Percentiles rank a stretch among this genome's conserved stretches.
These are phyloP conservation scores for Solidago caesia DNA, from an alignment of 129 eudicot species.

Conservation along the genomic window DNA sequence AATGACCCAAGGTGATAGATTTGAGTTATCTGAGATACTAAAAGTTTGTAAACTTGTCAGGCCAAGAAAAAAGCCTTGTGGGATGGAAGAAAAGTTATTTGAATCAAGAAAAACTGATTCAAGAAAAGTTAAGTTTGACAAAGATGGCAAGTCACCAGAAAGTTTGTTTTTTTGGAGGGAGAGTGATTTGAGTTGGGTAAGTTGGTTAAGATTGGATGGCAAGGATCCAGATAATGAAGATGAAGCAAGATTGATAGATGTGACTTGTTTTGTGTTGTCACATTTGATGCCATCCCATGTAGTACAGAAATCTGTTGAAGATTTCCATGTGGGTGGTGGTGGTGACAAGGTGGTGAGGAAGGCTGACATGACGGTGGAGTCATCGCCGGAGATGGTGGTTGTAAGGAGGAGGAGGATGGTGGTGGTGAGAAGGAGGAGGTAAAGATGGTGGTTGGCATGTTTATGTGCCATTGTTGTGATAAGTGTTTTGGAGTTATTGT, in stretches of 20 bases:
- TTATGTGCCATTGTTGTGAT: slow-evolving; percentile 29
- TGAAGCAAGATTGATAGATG: slow-evolving; percentile 40
- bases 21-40: slow-evolving; percentile 39
- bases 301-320: slow-evolving; percentile 34
- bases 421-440: slow-evolving; percentile 27
- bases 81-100: slow-evolving; percentile 51
- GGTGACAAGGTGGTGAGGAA: slow-evolving; percentile 35
- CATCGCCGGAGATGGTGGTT: slow-evolving; percentile 38
- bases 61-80: slow-evolving; percentile 41
- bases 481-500: slow-evolving; percentile 6
- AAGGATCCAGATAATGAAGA: slow-evolving; percentile 49
- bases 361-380: slow-evolving; percentile 40
- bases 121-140: slow-evolving; percentile 44
- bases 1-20: slow-evolving; percentile 49
- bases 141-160: slow-evolving; percentile 56
- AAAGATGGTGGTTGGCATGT: slow-evolving; percentile 33
- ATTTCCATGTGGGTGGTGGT: slow-evolving; percentile 42
- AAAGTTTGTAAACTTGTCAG: slow-evolving; percentile 36
- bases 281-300: slow-evolving; percentile 47
- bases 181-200: slow-evolving; percentile 44
- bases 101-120: slow-evolving; percentile 32
- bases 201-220: slow-evolving; percentile 45
- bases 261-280: slow-evolving; percentile 42
- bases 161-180: slow-evolving; percentile 43
- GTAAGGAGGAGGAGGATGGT: slow-evolving; percentile 28